Evolutionary conservation across 495 filamentous ascomycete species (phyloP).

Genomic region (Penicillium flavigenum): DNA sequence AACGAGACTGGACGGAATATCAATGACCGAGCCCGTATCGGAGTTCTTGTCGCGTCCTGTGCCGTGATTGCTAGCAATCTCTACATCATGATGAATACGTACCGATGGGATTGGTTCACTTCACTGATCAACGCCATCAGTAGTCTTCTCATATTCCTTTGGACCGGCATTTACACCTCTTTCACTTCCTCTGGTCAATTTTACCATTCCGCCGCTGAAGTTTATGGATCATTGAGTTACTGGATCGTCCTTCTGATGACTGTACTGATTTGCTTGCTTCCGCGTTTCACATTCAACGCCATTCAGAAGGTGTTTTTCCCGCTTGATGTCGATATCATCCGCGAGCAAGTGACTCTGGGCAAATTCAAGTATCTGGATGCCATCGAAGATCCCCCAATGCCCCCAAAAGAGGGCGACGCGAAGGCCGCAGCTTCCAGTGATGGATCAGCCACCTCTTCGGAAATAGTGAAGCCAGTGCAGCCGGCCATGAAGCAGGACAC

Average conservation of each 20-base stretch:
- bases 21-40: conserved; percentile 75
- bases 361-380: conserved; percentile 71
- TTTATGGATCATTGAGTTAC: conserved; percentile 78
- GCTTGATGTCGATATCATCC: conserved; percentile 90
- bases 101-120: conserved; percentile 96
- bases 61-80: conserved; percentile 80
- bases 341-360: conserved; percentile 82
- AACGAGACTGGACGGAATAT: conserved; percentile 68
- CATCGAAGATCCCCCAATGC: conserved; percentile 39
- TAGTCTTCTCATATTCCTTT: conserved; percentile 87
- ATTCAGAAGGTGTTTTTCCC: conserved; percentile 93
- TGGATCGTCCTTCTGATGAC: conserved; percentile 80
- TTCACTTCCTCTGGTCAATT: conserved; percentile 65
- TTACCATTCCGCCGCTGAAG: conserved; percentile 73
- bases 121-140: conserved; percentile 76
- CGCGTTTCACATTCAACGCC: conserved; percentile 79
- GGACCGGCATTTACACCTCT: conserved; percentile 90
- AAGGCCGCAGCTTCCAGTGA: conserved; percentile 33
- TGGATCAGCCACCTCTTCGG: conserved; percentile 58
- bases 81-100: conserved; percentile 94
- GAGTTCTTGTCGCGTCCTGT: conserved; percentile 74
- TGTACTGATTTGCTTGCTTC: conserved; percentile 74
- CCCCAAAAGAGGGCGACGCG: conserved; percentile 25
- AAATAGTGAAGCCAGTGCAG: conserved; percentile 62
- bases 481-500: conserved; percentile 54